Percentiles rank a stretch among this genome's conserved stretches.
These are phyloP conservation scores for Sporothrix curviconia DNA, from an alignment of 2,329 filamentous ascomycete species.

Conservation along the genomic window DNA sequence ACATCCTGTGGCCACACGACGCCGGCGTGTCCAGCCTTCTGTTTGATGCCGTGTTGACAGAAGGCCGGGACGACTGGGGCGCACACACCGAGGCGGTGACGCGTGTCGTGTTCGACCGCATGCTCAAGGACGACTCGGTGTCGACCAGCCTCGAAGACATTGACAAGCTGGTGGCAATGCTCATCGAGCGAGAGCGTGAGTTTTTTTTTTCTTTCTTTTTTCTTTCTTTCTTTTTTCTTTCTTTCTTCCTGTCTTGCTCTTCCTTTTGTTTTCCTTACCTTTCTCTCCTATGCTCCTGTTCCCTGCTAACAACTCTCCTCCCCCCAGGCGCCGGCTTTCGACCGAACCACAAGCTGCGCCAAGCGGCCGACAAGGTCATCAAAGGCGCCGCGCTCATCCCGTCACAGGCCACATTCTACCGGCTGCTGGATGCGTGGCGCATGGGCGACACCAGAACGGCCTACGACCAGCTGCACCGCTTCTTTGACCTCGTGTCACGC, in stretches of 20 bases:
- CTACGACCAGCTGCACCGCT: constrained; percentile 85
- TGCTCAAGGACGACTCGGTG: constrained; percentile 12
- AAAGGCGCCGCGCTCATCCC: constrained; percentile 12
- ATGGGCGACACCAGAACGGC: constrained; percentile 84
- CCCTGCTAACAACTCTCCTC: too few relatives aligned
- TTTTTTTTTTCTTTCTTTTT: not conserved
- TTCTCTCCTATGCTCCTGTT: constrained; percentile 20
- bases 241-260: not conserved
- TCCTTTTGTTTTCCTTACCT: constrained; percentile 8
- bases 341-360: constrained; percentile 6
- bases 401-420: constrained; percentile 42
- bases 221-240: not conserved
- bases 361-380: constrained; percentile 10
- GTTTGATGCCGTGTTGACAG: constrained; percentile 51
- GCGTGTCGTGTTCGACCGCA: constrained; percentile 15
- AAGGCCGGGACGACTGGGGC: constrained; percentile 46
- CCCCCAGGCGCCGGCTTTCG: constrained; percentile 15
- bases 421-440: constrained; percentile 78
- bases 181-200: constrained; percentile 18
- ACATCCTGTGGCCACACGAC: constrained; percentile 45
- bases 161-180: constrained; percentile 14
- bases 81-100: not conserved
- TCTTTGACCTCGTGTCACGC: constrained; percentile 87
- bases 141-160: constrained; percentile 17
- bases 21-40: constrained; percentile 39